These are phyloP conservation scores for Oropetium thomaeum DNA, from an alignment of 176 grass and related monocot species.

Conservation along the genomic window DNA sequence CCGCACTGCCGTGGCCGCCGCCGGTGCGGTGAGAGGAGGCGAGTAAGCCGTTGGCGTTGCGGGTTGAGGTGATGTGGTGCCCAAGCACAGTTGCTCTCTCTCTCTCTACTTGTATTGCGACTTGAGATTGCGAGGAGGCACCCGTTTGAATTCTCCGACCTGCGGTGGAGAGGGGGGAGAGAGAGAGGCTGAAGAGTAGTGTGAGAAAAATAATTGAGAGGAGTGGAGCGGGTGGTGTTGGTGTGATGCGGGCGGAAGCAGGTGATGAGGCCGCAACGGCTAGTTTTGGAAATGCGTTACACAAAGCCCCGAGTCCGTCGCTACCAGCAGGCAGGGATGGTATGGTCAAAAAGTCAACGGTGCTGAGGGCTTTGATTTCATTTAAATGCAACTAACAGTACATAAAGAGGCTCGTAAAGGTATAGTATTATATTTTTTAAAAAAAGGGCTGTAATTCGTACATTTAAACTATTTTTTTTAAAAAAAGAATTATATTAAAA, in stretches of 20 bases:
- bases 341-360: too few species aligned
- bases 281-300: slow-evolving; percentile 32
- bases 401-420: too few species aligned
- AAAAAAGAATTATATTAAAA: too few species aligned
- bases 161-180: background rate
- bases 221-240: slow-evolving; percentile 8
- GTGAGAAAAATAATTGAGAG: background rate
- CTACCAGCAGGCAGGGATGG: too few species aligned
- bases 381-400: too few species aligned
- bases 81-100: background rate
- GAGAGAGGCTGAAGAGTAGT: background rate
- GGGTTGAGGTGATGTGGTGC: background rate
- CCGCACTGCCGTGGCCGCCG: background rate
- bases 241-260: background rate
- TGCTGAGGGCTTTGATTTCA: too few species aligned
- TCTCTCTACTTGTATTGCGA: background rate
- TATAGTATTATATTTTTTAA: too few species aligned
- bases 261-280: slow-evolving; percentile 26
- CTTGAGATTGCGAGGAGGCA: too few species aligned
- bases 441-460: too few species aligned
- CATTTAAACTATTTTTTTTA: too few species aligned
- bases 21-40: background rate
- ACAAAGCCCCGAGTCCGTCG: background rate
- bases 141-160: slow-evolving; percentile 33
- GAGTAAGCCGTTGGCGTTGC: background rate